Conservation (phyloP, 768 basidiomycete species). For the Lentinula boryana region DNA sequence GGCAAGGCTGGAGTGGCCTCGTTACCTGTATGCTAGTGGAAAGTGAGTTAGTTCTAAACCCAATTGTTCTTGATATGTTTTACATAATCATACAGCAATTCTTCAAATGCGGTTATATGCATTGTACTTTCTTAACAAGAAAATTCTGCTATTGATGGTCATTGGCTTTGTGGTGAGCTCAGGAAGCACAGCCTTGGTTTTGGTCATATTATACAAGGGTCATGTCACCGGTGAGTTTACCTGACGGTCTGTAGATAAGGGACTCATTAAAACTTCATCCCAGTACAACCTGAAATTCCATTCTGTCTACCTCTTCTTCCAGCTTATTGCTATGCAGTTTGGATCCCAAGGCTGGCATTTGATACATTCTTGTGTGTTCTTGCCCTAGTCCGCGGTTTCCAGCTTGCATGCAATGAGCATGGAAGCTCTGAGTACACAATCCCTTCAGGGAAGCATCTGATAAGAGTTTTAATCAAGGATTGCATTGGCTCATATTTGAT, state of each 20-base stretch:
- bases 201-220: conserved; percentile 24
- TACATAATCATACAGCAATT: conserved; percentile 31
- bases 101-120: conserved; percentile 62
- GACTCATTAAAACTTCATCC: background rate
- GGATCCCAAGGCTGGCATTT: conserved; percentile 53
- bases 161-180: conserved; percentile 33
- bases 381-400: conserved; percentile 44
- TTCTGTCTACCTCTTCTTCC: conserved; percentile 41
- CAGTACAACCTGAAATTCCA: conserved; percentile 15
- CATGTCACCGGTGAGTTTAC: too few species aligned
- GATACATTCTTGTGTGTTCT: conserved; percentile 47
- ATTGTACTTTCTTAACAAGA: conserved; percentile 48
- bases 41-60: conserved; percentile 25
- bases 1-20: conserved; percentile 59
- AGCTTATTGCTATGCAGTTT: conserved; percentile 46
- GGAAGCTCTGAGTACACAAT: conserved; percentile 27
- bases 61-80: background rate
- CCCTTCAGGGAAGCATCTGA: conserved; percentile 36
- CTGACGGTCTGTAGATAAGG: too few species aligned
- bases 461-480: conserved; percentile 48
- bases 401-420: conserved; percentile 24
- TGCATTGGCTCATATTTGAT: conserved; percentile 52
- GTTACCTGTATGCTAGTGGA: conserved; percentile 48
- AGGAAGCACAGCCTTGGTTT: conserved; percentile 36
- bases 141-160: conserved; percentile 40